Evolutionary conservation across 1,139 yeast genomes (phyloP), one percentile per base, ranked within the genome.

Genomic region (Suhomyces terraborum): DNA sequence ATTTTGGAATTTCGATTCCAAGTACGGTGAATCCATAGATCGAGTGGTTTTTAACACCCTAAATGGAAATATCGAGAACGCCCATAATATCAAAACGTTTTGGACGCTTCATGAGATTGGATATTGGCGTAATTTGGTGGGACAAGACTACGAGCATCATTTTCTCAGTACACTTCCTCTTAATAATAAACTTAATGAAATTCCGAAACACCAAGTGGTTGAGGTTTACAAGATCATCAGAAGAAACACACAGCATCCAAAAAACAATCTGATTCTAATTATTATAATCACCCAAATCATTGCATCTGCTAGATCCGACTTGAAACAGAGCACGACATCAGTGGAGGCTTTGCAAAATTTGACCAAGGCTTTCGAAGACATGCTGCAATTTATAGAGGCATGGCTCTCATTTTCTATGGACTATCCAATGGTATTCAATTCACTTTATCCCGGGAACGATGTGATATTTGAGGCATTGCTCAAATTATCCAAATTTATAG

Each of bases 41-140:
- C 26, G 14, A n/a, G 46, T 33, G 10, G 46, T 50, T 2, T 41
- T 59, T 6, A 46, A 44, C 14, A 46, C 53, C 9, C 50, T 62
- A 21, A 56, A 55, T 19, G 59, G 60, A 2, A 36, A 40, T 9
- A 36, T 35, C n/a, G 40, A 35, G 13, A 38, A 10, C 32, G 49
- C 13, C 31, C 39, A 6, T 48, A 48, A 20, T 39, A 44, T 8
- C 42, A 47, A 40, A 3, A 35, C 53, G 1, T 71, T 69, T 45
- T 66, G 73, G 71, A 27, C 45, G 10, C 52, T 66, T 10, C 55
- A 59, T 34, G 42, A 43, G 8, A 41, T 55, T 8, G 66, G 64
- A 1, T 69, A 64, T 43, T 71, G 75, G 75, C 43, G 54, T 20
- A 50, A 49, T 10, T 51, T 67, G 27, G 52, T 65, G 2, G 43